Percentiles rank a stretch among this genome's conserved stretches.
phyloP scores from a whole-genome alignment of 495 filamentous ascomycete genomes.

The Lasiosphaeria miniovina region DNA sequence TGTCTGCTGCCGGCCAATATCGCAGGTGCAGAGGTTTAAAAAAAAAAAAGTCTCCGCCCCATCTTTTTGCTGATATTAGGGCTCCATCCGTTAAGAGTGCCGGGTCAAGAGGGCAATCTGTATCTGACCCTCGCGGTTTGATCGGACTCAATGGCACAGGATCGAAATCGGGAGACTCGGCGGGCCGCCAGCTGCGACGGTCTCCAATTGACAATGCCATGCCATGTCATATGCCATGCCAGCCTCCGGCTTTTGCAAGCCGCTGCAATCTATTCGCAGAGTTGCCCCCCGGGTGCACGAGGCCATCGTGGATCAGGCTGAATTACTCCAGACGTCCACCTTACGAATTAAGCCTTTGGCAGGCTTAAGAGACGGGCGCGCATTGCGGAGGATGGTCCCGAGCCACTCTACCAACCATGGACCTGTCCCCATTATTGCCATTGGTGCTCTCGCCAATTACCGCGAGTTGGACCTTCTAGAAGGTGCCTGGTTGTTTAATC shows the following conservation, averaged over 20 bases:
- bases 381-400: slow-evolving; percentile 24
- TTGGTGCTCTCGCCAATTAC: slow-evolving; percentile 12
- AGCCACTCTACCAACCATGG: background rate
- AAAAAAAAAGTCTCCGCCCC: too few species aligned
- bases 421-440: background rate
- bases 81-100: background rate
- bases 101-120: background rate
- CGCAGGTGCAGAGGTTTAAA: too few species aligned
- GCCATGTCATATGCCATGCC: background rate
- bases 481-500: slow-evolving; percentile 11
- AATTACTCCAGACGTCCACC: slow-evolving; percentile 23
- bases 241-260: slow-evolving; percentile 10
- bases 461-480: slow-evolving; percentile 12
- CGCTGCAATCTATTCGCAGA: slow-evolving; percentile 16
- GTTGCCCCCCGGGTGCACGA: background rate
- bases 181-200: too few species aligned
- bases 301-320: slow-evolving; percentile 20
- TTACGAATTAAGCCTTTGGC: background rate
- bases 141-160: background rate
- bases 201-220: too few species aligned
- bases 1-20: too few species aligned
- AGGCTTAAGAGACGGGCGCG: slow-evolving; percentile 1
- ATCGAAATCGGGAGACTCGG: background rate
- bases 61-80: too few species aligned
- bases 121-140: background rate